These are phyloP conservation scores for Yamadazyma friedrichii DNA, from an alignment of 1,139 yeast species.

Conservation along the genomic window DNA sequence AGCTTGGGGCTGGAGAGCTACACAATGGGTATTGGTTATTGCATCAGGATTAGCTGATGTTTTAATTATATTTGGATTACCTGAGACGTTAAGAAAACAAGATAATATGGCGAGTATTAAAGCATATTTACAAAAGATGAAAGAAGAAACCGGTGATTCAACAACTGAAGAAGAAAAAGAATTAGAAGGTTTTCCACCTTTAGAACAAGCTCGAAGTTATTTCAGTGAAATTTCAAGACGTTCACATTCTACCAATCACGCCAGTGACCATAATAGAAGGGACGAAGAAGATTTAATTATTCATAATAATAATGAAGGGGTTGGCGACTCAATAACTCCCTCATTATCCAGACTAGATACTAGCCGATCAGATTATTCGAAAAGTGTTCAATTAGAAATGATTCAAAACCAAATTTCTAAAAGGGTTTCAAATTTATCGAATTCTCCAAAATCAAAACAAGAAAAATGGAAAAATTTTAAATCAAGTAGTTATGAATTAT, in stretches of 20 bases:
- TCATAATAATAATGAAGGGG: conserved; percentile 14
- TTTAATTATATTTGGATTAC: conserved; percentile 55
- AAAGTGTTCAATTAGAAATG: conserved; percentile 25
- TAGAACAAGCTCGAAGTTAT: background rate
- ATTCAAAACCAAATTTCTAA: conserved; percentile 22
- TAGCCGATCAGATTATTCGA: conserved; percentile 33
- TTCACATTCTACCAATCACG: background rate
- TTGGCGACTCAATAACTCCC: conserved; percentile 41
- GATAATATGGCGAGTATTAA: conserved; percentile 51
- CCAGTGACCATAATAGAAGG: conserved; percentile 2
- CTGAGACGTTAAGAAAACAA: conserved; percentile 69
- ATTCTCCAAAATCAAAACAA: background rate
- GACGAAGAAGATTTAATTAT: background rate
- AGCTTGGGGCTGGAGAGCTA: conserved; percentile 84
- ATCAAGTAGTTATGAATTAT: conserved; percentile 37
- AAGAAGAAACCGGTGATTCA: conserved; percentile 14
- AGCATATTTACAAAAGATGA: conserved; percentile 28
- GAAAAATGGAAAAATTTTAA: conserved; percentile 15
- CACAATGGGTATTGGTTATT: conserved; percentile 82
- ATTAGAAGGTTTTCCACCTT: conserved; percentile 4
- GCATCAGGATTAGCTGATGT: conserved; percentile 56
- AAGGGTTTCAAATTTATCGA: conserved; percentile 12
- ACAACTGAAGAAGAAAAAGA: conserved; percentile 17
- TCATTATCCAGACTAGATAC: conserved; percentile 36
- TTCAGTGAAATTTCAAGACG: too few species aligned